Base-by-base conservation (phyloP, 1,139 yeast species). In the Taphrina flavorubra region DNA sequence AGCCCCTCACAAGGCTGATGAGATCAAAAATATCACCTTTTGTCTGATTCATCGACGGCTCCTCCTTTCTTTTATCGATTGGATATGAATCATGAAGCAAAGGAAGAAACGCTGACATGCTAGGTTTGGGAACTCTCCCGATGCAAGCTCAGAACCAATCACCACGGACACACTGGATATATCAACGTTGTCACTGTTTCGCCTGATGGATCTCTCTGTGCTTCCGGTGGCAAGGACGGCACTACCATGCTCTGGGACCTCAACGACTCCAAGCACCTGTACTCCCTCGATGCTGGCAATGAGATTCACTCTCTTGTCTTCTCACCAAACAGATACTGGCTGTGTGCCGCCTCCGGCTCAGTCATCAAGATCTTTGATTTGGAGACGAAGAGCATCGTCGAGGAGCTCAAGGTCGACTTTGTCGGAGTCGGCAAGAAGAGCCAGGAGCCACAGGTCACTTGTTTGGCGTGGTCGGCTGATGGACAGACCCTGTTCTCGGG, bases 291-390 rank as follows among this genome's bases (percentile, higher is more conserved):
- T 79, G 95, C 97, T 77, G 91, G 95, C 82, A 95, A 94, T 80
- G 99, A 94, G 87, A 94, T 95, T 78, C 91, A 90, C 84, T 95
- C 97, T 81, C 88, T 94, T 81, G 96, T 97, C 79, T 95, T 94
- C 97, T 92, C 99, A 82, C 99, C 99, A 85, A 90, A 91, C 96
- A 92, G 99, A 89, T 95, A 91, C 95, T 94, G 99, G 99, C 90
- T 95, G 83, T 95, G 97, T 82, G 99, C 98, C 85, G 99, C 99
- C 80, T 94, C 99, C 79, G 86, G 97, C 76, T 85, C 97, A 77
- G 95, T 97, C 80, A 91, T 95, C 86, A 92, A 92, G 92, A 89
- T 95, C 87, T 94, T 88, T 91, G 92, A 92, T 88, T 89, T 94
- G 82, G 96, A 92, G 86, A 94, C 90, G 85, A 89, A 96, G 85